A percentile compares a stretch with the other conserved stretches of the same genome.
phyloP scores from a whole-genome alignment of 2,329 filamentous ascomycete species.

The Fragosphaeria purpurea region DNA sequence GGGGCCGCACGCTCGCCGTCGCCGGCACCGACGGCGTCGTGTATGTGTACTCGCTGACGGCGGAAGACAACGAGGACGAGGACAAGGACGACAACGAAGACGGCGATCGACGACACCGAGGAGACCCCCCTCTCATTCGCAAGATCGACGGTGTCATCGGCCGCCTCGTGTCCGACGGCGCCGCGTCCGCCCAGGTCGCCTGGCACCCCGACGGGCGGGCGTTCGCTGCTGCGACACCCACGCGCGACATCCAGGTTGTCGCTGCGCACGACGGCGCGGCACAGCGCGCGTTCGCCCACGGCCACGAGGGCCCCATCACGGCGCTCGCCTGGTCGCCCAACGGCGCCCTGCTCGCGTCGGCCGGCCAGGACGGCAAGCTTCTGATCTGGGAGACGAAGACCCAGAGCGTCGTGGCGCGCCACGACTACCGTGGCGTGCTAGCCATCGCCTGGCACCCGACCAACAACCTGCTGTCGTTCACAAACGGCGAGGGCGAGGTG shows the following conservation, averaged over 20 bases:
- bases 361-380: conserved; percentile 58
- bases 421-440: conserved; percentile 75
- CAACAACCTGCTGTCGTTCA: conserved; percentile 82
- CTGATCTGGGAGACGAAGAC: conserved; percentile 84
- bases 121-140: conserved; percentile 60
- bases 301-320: conserved; percentile 76
- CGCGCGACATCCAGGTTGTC: conserved; percentile 73
- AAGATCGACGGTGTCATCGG: conserved; percentile 82
- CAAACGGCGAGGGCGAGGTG: conserved; percentile 83
- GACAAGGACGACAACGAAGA: neutral
- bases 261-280: conserved; percentile 86
- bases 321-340: conserved; percentile 91
- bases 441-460: conserved; percentile 85
- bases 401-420: conserved; percentile 67
- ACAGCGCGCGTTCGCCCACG: conserved; percentile 67
- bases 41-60: conserved; percentile 77
- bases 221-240: conserved; percentile 76
- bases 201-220: conserved; percentile 96
- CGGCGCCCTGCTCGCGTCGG: conserved; percentile 71
- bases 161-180: conserved; percentile 64
- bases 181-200: conserved; percentile 61
- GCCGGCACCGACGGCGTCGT: conserved; percentile 83
- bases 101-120: neutral
- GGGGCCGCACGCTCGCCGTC: conserved; percentile 62
- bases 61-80: conserved; percentile 40